Evolutionary conservation across 2,329 filamentous ascomycete genomes (phyloP).

Genomic region (Penicillium sp.): DNA sequence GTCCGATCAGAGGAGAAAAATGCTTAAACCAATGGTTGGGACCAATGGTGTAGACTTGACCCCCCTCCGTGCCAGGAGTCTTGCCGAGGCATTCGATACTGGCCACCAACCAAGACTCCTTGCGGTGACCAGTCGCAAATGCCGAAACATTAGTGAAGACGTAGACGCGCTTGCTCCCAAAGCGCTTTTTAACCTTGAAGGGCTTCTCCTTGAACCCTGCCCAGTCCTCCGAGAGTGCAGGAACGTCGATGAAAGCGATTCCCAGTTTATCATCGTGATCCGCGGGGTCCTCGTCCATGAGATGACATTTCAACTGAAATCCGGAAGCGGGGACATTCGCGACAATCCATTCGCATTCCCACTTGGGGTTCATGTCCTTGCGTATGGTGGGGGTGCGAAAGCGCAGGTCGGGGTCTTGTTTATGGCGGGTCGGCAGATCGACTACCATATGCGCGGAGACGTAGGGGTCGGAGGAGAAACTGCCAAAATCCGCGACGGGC

Average conservation of each 20-base stretch:
- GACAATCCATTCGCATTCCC: constrained; percentile 85
- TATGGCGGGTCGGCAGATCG: constrained; percentile 71
- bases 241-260: constrained; percentile 72
- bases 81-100: constrained; percentile 76
- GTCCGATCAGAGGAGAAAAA: constrained; percentile 84
- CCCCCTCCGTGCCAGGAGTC: constrained; percentile 64
- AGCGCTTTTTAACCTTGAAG: constrained; percentile 73
- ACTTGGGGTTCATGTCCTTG: constrained; percentile 69
- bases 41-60: constrained; percentile 75
- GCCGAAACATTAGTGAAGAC: constrained; percentile 67
- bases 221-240: constrained; percentile 65
- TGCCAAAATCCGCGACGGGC: constrained; percentile 75
- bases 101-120: constrained; percentile 68
- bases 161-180: constrained; percentile 85
- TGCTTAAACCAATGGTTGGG: constrained; percentile 78
- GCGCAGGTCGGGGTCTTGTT: constrained; percentile 75
- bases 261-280: constrained; percentile 86
- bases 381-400: constrained; percentile 76
- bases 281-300: constrained; percentile 87
- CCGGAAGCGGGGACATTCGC: constrained; percentile 80
- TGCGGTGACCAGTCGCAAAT: constrained; percentile 59
- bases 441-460: constrained; percentile 73
- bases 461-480: constrained; percentile 80
- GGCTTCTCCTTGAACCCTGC: constrained; percentile 62
- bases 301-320: constrained; percentile 77